phyloP scores from a whole-genome alignment of 2,329 filamentous ascomycete genomes.

The Ophiocordyceps camponoti-floridani region DNA sequence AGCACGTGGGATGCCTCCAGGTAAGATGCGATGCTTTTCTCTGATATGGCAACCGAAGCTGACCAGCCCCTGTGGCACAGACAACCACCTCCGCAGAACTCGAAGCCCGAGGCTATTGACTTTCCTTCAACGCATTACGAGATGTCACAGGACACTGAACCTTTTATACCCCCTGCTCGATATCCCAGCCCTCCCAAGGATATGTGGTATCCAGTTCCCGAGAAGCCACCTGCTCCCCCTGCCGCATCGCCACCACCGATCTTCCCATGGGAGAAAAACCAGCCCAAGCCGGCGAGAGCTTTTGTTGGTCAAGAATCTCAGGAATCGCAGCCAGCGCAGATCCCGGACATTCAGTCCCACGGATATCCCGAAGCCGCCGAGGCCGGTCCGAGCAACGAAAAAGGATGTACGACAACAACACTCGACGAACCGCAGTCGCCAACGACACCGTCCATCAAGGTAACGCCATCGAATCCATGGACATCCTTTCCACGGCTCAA shows the following conservation, averaged over 20 bases:
- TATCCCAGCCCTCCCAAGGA: constrained; percentile 73
- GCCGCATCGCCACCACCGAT: constrained; percentile 45
- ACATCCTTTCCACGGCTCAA: constrained; percentile 59
- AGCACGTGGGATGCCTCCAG: constrained; percentile 36
- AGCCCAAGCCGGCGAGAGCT: constrained; percentile 42
- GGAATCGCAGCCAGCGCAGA: not conserved
- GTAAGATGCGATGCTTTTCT: constrained; percentile 15
- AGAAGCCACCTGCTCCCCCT: constrained; percentile 34
- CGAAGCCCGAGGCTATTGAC: constrained; percentile 70
- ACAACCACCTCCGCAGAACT: constrained; percentile 43
- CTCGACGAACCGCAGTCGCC: constrained; percentile 27
- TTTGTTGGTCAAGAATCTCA: constrained; percentile 23
- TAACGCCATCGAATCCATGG: constrained; percentile 44
- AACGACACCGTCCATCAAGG: constrained; percentile 26
- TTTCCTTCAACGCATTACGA: constrained; percentile 64
- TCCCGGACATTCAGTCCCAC: constrained; percentile 2
- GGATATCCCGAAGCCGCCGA: constrained; percentile 7
- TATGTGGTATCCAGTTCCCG: constrained; percentile 78
- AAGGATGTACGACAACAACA: constrained; percentile 3
- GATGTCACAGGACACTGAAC: constrained; percentile 60
- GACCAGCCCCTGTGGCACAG: constrained; percentile 17
- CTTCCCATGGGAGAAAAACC: constrained; percentile 77
- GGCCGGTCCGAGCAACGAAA: not conserved
- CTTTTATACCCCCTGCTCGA: constrained; percentile 58
- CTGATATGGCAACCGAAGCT: not conserved